phyloP scores from a whole-genome alignment of 345 rosid genomes.

The Sonneratia alba region DNA sequence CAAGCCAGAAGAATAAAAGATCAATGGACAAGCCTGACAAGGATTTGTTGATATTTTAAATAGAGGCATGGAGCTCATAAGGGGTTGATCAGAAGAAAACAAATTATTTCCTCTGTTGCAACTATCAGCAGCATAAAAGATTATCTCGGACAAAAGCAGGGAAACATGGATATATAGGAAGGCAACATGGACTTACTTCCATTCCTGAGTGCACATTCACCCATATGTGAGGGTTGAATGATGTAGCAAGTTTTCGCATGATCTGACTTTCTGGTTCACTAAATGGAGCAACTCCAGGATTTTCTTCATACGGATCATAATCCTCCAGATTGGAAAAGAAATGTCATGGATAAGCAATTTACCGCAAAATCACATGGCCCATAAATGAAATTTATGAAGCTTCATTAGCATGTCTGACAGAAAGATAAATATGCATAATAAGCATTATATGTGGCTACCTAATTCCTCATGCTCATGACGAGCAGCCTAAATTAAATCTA shows the following conservation, averaged over 20 bases:
- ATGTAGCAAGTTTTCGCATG: slow-evolving; percentile 78
- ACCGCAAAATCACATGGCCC: not conserved
- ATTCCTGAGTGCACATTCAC: slow-evolving; percentile 96
- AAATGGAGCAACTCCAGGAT: slow-evolving; percentile 87
- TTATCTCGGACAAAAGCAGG: not conserved
- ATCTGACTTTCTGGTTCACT: slow-evolving; percentile 95
- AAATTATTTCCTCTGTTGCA: not conserved
- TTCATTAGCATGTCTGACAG: not conserved
- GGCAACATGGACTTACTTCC: slow-evolving; percentile 40
- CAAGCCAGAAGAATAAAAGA: not conserved
- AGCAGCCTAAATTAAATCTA: not conserved
- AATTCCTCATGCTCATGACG: not conserved
- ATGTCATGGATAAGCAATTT: not conserved
- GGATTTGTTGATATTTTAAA: not conserved
- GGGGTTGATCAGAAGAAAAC: not conserved
- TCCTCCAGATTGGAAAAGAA: slow-evolving; percentile 38
- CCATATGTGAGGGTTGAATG: slow-evolving; percentile 95
- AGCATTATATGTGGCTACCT: not conserved
- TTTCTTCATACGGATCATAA: slow-evolving; percentile 94
- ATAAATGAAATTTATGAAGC: not conserved
- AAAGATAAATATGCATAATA: not conserved
- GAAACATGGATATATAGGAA: not conserved
- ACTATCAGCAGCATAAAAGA: not conserved
- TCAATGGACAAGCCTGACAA: not conserved
- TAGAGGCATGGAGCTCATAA: not conserved